Evolutionary conservation across 208 protist species (phyloP), one percentile per base, ranked within the genome.

Genomic region (Sergeia podlipaevii): DNA sequence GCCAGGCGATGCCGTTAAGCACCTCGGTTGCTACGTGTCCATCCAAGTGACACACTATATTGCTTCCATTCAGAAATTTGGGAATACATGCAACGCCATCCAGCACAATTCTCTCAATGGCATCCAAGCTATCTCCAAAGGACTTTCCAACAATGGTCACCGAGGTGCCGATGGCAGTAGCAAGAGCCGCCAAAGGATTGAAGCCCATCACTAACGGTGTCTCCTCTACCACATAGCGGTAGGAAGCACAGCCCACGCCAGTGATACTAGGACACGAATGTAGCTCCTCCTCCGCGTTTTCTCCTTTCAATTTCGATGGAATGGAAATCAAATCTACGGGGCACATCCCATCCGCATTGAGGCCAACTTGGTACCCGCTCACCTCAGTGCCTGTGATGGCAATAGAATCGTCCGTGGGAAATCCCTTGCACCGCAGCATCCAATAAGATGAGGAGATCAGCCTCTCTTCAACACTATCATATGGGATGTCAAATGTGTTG

Each of bases 281-380:
- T 36, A 72, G 18, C 55, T 42, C 51, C 44, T 38, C 39, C 58
- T 50, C 2, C 23, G 43, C 43, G 27, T 32, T 49, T 15, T 32
- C 27, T 18, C 17, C 26, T 4, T 27, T 4, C 28, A n/a, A n/a
- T n/a, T n/a, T n/a, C n/a, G 42, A 24, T 15, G 6, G 8, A 4
- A 42, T 26, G 17, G 60, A 53, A 24, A 44, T 23, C n/a, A 80
- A 55, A 57, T 75, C 64, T 1, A 80, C 64, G 0, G 74, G 74
- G 44, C 74, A 80, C 43, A 41, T 44, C 15, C 74, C 74, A 17
- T 60, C 67, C 21, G 56, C 49, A 10, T 69, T 28, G 23, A 75
- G 67, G 5, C 74, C 74, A 1, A 80, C 74, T 56, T 74, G 72
- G 48, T 74, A 79, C 1, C 65, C 72, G n/a, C 33, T 33, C n/a